A percentile compares a stretch with the other conserved stretches of the same genome.
These are phyloP conservation scores for Sporisorium sorghi DNA, from an alignment of 1,284 basidiomycete species.

Conservation along the genomic window DNA sequence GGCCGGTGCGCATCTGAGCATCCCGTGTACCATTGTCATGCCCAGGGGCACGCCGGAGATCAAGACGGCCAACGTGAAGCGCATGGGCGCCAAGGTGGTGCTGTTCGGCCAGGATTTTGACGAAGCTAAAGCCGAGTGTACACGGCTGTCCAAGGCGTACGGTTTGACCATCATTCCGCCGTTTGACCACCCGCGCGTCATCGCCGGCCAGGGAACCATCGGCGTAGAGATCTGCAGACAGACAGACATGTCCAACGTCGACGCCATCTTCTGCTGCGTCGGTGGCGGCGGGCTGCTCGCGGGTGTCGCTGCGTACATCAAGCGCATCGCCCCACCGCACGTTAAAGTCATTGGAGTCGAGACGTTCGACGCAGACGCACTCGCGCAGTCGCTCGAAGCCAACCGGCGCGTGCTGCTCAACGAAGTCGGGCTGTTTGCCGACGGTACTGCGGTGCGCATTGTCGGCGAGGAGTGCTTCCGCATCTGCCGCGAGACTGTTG, in stretches of 20 bases:
- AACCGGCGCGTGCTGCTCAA: slow-evolving; percentile 80
- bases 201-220: slow-evolving; percentile 96
- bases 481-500: slow-evolving; percentile 86
- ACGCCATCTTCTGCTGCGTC: slow-evolving; percentile 88
- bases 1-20: slow-evolving; percentile 84
- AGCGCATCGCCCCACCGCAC: slow-evolving; percentile 87
- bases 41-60: slow-evolving; percentile 93
- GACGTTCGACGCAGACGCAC: slow-evolving; percentile 93
- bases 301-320: slow-evolving; percentile 91
- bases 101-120: slow-evolving; percentile 94
- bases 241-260: slow-evolving; percentile 72
- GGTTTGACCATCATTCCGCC: slow-evolving; percentile 93
- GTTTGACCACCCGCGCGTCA: slow-evolving; percentile 95
- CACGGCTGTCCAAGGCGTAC: slow-evolving; percentile 80
- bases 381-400: slow-evolving; percentile 78
- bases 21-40: slow-evolving; percentile 99
- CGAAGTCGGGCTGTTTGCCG: slow-evolving; percentile 96
- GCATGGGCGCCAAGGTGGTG: slow-evolving; percentile 92
- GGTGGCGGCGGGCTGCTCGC: slow-evolving; percentile 93
- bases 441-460: slow-evolving; percentile 98
- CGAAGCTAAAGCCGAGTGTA: slow-evolving; percentile 94
- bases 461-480: slow-evolving; percentile 96
- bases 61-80: slow-evolving; percentile 92
- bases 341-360: slow-evolving; percentile 92
- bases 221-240: slow-evolving; percentile 82